Conservation (phyloP, 768 basidiomycete genomes). For the Tulasnella sp. region DNA sequence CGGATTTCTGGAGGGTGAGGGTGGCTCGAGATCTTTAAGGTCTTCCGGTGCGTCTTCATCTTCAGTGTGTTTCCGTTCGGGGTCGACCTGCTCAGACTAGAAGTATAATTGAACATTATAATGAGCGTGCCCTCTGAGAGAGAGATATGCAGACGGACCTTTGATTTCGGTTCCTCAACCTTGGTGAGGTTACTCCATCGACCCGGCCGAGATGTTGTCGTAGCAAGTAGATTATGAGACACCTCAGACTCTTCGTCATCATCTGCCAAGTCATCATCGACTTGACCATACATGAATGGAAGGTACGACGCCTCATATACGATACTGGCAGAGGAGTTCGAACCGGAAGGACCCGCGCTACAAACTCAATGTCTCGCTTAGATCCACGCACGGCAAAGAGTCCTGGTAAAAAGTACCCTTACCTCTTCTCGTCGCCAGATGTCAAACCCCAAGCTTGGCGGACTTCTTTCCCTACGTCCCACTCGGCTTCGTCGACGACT, state of each 20-base stretch:
- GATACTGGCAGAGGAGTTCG: neutral
- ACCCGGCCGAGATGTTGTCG: neutral
- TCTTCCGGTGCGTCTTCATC: neutral
- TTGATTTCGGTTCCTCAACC: neutral
- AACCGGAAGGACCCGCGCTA: neutral
- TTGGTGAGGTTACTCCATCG: neutral
- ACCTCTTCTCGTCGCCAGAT: neutral
- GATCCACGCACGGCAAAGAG: neutral
- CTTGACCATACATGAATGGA: conserved; percentile 5
- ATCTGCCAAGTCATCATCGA: neutral
- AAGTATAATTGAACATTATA: neutral
- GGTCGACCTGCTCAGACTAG: neutral
- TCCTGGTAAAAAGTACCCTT: neutral
- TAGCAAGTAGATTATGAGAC: neutral
- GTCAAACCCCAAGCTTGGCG: conserved; percentile 6
- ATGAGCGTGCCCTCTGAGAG: neutral
- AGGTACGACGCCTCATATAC: conserved; percentile 14
- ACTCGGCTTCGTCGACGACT: conserved; percentile 14
- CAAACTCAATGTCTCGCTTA: neutral
- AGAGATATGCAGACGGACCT: neutral
- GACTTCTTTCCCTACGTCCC: conserved; percentile 10
- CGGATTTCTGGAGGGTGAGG: neutral
- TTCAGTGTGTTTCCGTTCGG: too few relatives aligned
- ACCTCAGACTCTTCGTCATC: neutral
- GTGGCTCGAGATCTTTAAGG: neutral